Evolutionary conservation across 225 moss, liverwort and hornwort genomes (phyloP).

Genomic region (Physcomitrellopsis africana): DNA sequence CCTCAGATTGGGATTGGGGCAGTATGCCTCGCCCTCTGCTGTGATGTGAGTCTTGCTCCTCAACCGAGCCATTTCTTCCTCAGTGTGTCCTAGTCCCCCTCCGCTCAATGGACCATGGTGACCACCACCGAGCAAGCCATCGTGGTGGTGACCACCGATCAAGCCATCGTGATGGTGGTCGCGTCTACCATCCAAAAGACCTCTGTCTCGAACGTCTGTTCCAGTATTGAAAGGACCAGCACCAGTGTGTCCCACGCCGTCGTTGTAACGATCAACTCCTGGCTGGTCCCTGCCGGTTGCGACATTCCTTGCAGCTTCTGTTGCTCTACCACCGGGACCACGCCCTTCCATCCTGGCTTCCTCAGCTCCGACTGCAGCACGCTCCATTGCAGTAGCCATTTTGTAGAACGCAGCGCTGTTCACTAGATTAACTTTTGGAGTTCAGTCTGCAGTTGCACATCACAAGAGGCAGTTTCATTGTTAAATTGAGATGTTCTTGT

Average conservation of each 20-base stretch:
- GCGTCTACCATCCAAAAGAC: slow-evolving; percentile 6
- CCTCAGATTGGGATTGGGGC: slow-evolving; percentile 54
- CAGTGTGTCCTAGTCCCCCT: slow-evolving; percentile 32
- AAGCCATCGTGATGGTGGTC: not conserved
- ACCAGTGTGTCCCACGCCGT: not conserved
- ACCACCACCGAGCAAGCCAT: not conserved
- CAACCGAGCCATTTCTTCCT: slow-evolving; percentile 52
- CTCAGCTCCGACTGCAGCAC: slow-evolving; percentile 46
- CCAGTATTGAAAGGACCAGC: not conserved
- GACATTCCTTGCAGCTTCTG: slow-evolving; percentile 35
- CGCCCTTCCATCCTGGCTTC: slow-evolving; percentile 44
- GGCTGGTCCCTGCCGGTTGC: slow-evolving; percentile 27
- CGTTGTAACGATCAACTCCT: not conserved
- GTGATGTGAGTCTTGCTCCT: slow-evolving; percentile 44
- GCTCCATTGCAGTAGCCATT: slow-evolving; percentile 55
- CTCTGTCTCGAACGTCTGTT: slow-evolving; percentile 27
- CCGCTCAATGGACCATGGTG: not conserved
- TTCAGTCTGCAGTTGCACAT: too few species aligned
- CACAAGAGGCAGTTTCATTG: too few species aligned
- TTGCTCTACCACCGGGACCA: slow-evolving; percentile 32
- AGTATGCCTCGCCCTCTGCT: slow-evolving; percentile 52
- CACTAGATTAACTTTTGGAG: too few species aligned
- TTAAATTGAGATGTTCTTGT: too few species aligned
- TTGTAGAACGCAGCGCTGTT: not conserved
- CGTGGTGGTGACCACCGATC: not conserved